These are phyloP conservation scores for Annulohypoxylon truncatum DNA, from an alignment of 2,329 filamentous ascomycete species.

Conservation along the genomic window DNA sequence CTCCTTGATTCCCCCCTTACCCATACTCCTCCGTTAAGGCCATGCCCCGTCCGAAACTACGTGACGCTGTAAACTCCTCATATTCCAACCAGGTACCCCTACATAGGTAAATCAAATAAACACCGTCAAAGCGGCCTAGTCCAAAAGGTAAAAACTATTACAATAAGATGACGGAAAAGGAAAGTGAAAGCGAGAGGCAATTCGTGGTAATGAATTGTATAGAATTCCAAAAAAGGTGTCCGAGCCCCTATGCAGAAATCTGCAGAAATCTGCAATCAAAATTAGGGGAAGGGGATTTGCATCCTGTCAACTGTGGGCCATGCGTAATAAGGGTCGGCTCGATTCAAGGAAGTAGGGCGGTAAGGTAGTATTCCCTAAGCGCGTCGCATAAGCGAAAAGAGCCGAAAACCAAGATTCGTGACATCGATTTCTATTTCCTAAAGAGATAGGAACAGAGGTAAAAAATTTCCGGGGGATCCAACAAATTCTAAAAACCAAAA, in stretches of 20 bases:
- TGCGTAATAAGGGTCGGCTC: neutral
- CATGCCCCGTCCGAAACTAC: neutral
- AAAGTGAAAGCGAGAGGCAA: neutral
- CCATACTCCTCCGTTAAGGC: neutral
- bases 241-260: neutral
- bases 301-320: neutral
- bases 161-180: neutral
- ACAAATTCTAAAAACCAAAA: neutral
- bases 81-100: neutral
- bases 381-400: neutral
- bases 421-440: neutral
- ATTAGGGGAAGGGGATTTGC: neutral
- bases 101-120: neutral
- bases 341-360: neutral
- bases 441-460: neutral
- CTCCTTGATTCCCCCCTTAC: neutral
- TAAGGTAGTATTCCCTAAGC: neutral
- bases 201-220: neutral
- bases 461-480: neutral
- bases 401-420: neutral
- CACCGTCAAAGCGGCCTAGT: neutral
- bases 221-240: neutral
- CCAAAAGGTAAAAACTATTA: constrained; percentile 4
- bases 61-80: neutral
- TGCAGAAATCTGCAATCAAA: neutral